Evolutionary conservation across 768 basidiomycete genomes (phyloP), one percentile per base, ranked within the genome.

Genomic region (Boletus insuetus): DNA sequence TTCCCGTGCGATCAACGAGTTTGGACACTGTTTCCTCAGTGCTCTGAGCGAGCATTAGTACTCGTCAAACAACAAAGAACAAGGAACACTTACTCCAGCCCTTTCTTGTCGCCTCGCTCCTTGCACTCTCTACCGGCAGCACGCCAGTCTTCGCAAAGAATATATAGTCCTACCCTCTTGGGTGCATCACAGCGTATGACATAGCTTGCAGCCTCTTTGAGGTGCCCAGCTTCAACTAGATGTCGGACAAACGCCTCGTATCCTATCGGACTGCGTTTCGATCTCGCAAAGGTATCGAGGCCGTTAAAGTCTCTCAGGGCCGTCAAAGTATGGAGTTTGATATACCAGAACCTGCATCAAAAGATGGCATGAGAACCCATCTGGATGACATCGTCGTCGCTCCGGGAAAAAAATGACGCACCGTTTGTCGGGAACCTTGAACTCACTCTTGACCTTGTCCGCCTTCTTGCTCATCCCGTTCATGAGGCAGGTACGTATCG

Each of bases 371-470:
- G 38, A 51, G 35, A 47, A 17, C 10, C 47, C 24, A 26, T 48
- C 13, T 35, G 9, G 10, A 29, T 14, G 6, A 34, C 6, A 35
- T 32, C 10, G 3, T 10, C 35, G 3, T 34, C 4, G 2, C 12
- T 12, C 4, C 19, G 54, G 4, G 1, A 24, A 37, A 8, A 8
- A 16, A 14, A 42, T 11, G 32, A 65, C 81, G 29, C 49, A 94
- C 94, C 96, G 79, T 75, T 95, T 98, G 67, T 98, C 97, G 1
- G 94, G 84, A 1, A 99, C 91, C 67, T 90, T 95, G 77, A 93
- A 98, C 60, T 98, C 96, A 2, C 78, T 77, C 67, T 89, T 87
- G 56, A 96, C 71, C 65, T 88, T 92, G 65, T 99, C 97, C 1
- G 94, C 97, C 55, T 85, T 81, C 74, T 95, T 98, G 19, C 82